These are phyloP conservation scores for Escallonia rubra DNA, from an alignment of 129 eudicot species.

Conservation along the genomic window DNA sequence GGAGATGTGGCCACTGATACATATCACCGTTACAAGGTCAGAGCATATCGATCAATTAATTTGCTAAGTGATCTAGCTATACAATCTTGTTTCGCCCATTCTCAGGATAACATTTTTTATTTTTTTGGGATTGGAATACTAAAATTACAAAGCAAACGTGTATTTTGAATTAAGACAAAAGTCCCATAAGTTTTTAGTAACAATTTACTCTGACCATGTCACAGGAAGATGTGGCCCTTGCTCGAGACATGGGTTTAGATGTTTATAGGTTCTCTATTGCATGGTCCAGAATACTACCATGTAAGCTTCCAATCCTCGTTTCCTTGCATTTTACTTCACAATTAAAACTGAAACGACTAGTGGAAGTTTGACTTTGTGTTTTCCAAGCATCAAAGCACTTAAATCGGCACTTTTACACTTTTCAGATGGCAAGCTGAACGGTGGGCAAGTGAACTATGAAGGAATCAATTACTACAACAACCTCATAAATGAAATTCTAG, in stretches of 20 bases:
- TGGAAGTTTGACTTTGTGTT: neutral
- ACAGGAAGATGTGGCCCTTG: neutral
- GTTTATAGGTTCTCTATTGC: neutral
- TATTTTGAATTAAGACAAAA: neutral
- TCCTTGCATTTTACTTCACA: no score
- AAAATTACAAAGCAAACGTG: neutral
- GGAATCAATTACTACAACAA: neutral
- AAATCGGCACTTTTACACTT: neutral
- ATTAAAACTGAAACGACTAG: neutral
- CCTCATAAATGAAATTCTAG: no score
- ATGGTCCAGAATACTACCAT: neutral
- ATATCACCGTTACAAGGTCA: slow-evolving; percentile 4
- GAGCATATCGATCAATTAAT: neutral
- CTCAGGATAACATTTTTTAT: no score
- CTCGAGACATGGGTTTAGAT: neutral
- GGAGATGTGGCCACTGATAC: slow-evolving; percentile 9
- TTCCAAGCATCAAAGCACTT: neutral
- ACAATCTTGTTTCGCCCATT: neutral
- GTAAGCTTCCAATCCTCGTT: neutral
- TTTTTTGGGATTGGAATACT: no score
- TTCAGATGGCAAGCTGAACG: neutral
- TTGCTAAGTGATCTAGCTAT: neutral
- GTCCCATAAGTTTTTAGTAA: no score
- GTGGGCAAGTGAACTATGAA: neutral
- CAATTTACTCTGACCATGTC: neutral